Conservation (phyloP, 306 rosid genomes). For the Citrullus mucosospermus region DNA sequence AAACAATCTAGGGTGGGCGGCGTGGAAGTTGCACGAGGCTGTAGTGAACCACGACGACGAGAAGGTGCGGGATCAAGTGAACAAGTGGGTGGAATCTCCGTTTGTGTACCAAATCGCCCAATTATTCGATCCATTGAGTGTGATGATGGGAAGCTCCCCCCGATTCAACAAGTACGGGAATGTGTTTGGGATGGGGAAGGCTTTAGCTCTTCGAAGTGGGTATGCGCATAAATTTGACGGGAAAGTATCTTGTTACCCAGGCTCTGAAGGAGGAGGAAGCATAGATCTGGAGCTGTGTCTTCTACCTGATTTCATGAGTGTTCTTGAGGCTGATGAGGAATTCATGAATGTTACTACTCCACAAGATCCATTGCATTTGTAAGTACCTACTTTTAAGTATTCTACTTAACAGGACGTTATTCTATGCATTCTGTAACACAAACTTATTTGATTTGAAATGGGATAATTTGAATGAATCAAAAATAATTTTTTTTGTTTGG, state of each 20-base stretch:
- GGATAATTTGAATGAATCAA: no score
- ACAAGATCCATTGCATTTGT: no score
- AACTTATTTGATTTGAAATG: no score
- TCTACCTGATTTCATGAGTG: constrained; percentile 23
- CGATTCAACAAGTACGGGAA: constrained; percentile 48
- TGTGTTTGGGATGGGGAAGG: constrained; percentile 71
- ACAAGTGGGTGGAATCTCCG: constrained; percentile 31
- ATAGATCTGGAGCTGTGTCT: constrained; percentile 46
- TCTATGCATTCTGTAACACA: no score
- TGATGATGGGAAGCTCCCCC: constrained; percentile 46
- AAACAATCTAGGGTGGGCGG: constrained; percentile 41
- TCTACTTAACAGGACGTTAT: no score
- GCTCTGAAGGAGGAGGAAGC: constrained; percentile 37
- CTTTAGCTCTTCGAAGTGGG: constrained; percentile 36
- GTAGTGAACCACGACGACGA: constrained; percentile 18
- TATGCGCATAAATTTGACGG: constrained; percentile 39
- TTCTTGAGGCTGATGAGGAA: constrained; percentile 33
- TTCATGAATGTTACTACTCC: constrained; percentile 20
- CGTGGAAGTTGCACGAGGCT: constrained; percentile 33
- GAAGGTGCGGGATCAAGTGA: neutral
- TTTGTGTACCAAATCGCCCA: neutral
- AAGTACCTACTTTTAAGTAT: no score
- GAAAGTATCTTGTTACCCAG: constrained; percentile 25
- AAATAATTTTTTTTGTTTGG: no score
- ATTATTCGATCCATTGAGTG: constrained; percentile 6